These are phyloP conservation scores for Cadophora luteo-olivacea DNA, from an alignment of 2,329 filamentous ascomycete species.

Conservation along the genomic window DNA sequence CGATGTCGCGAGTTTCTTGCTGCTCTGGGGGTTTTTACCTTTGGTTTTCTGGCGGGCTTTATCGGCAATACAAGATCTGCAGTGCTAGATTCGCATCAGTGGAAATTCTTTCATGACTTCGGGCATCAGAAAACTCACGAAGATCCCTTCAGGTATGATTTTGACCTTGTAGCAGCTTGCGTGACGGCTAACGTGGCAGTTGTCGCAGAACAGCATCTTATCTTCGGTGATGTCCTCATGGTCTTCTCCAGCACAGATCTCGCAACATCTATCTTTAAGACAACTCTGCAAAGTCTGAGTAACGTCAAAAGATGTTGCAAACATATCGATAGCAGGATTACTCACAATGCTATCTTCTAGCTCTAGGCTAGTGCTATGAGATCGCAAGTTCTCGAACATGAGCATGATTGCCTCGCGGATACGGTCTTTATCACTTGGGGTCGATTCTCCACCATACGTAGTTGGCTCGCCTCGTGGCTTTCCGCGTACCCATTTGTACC, in stretches of 20 bases:
- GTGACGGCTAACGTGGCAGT: neutral
- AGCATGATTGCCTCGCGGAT: neutral
- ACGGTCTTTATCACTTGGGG: neutral
- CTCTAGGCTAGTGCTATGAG: neutral
- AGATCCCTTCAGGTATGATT: neutral
- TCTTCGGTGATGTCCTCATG: neutral
- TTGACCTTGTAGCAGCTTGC: neutral
- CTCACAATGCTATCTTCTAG: neutral
- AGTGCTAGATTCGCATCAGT: neutral
- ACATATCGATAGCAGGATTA: neutral
- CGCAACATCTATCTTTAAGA: neutral
- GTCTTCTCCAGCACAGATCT: neutral
- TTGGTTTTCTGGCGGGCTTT: too few relatives aligned
- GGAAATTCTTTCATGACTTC: neutral
- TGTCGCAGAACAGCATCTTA: neutral
- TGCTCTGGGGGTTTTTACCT: neutral
- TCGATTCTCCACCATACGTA: neutral
- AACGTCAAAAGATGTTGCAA: neutral
- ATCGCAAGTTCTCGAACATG: neutral
- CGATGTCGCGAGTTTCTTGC: neutral
- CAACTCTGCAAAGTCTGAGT: neutral
- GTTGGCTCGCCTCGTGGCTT: neutral
- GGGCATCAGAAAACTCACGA: neutral
- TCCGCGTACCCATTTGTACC: constrained; percentile 7
- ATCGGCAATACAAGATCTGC: neutral